Percentiles rank a stretch among this genome's conserved stretches.
Conservation (phyloP, 305 asterid species). For the Fraxinus sp. region DNA sequence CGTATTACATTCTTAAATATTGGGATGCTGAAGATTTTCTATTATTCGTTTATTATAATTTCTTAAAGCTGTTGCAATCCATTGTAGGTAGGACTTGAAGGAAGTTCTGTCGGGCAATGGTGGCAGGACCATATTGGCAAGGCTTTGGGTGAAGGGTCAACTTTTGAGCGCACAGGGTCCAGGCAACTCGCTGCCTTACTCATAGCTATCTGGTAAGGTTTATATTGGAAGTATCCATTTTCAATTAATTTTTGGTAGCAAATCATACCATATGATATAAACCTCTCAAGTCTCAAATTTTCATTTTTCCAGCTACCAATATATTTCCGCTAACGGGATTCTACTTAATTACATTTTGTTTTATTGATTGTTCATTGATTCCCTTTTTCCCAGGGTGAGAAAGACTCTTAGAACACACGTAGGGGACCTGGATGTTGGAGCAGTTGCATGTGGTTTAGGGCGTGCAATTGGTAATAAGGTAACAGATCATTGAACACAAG, state of each 20-base stretch:
- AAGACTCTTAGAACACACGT: slow-evolving; percentile 73
- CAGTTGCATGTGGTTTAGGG: slow-evolving; percentile 97
- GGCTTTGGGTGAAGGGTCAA: slow-evolving; percentile 71
- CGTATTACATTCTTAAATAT: neutral
- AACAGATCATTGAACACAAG: slow-evolving; percentile 5
- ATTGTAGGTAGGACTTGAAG: slow-evolving; percentile 95
- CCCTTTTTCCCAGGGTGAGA: slow-evolving; percentile 68
- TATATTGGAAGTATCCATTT: neutral
- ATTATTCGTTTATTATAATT: neutral
- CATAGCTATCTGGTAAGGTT: slow-evolving; percentile 77
- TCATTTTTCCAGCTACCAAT: neutral
- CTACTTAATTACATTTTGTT: neutral
- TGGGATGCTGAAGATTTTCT: neutral
- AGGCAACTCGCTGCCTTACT: slow-evolving; percentile 89
- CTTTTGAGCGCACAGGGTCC: slow-evolving; percentile 83
- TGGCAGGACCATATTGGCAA: slow-evolving; percentile 94
- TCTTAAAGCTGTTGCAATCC: slow-evolving; percentile 19
- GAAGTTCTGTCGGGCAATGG: slow-evolving; percentile 92
- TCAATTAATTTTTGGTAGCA: neutral
- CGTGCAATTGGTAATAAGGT: slow-evolving; percentile 98
- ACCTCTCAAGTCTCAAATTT: neutral
- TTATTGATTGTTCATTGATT: slow-evolving; percentile 16
- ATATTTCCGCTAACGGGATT: neutral
- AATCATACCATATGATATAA: neutral
- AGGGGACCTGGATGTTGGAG: slow-evolving; percentile 87